A percentile compares a stretch with the other conserved stretches of the same genome.
phyloP scores from a whole-genome alignment of 1,284 basidiomycete species.

The Tylopilus orsonianus region DNA sequence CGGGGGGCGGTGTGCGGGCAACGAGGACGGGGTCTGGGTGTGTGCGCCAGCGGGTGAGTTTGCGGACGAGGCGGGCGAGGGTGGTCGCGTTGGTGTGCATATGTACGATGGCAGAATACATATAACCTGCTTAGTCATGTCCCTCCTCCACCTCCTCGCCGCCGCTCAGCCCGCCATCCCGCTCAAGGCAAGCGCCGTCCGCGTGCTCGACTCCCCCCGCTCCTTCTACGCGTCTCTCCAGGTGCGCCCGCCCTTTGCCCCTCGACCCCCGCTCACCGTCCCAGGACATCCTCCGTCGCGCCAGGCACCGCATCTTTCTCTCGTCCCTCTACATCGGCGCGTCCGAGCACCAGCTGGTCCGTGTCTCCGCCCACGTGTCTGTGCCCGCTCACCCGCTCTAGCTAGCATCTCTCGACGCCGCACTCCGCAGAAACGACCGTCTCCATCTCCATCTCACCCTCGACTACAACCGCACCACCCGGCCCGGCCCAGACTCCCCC shows the following conservation, averaged over 20 bases:
- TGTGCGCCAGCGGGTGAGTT: slow-evolving; percentile 6
- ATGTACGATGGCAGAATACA: not conserved
- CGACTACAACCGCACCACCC: slow-evolving; percentile 90
- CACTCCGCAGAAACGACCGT: slow-evolving; percentile 58
- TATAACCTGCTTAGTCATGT: slow-evolving; percentile 24
- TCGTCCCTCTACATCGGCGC: slow-evolving; percentile 84
- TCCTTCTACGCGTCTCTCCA: slow-evolving; percentile 43
- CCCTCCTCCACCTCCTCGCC: slow-evolving; percentile 26
- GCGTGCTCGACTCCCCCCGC: slow-evolving; percentile 38
- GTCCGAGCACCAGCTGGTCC: slow-evolving; percentile 65
- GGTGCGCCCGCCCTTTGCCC: slow-evolving; percentile 22
- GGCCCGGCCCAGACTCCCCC: slow-evolving; percentile 76
- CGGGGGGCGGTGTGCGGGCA: slow-evolving; percentile 4
- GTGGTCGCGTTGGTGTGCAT: not conserved
- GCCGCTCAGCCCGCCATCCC: slow-evolving; percentile 42
- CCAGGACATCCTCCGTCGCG: slow-evolving; percentile 73
- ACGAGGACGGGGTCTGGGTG: slow-evolving; percentile 2
- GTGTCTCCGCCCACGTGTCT: slow-evolving; percentile 26
- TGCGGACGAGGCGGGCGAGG: slow-evolving; percentile 2
- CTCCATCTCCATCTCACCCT: slow-evolving; percentile 78
- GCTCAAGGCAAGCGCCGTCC: slow-evolving; percentile 35
- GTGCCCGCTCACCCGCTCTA: slow-evolving; percentile 32
- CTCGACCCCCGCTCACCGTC: not conserved
- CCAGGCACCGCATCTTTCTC: slow-evolving; percentile 77
- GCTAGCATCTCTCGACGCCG: slow-evolving; percentile 65